These are phyloP conservation scores for Candida loeiensis DNA, from an alignment of 805 yeast species.

Conservation along the genomic window DNA sequence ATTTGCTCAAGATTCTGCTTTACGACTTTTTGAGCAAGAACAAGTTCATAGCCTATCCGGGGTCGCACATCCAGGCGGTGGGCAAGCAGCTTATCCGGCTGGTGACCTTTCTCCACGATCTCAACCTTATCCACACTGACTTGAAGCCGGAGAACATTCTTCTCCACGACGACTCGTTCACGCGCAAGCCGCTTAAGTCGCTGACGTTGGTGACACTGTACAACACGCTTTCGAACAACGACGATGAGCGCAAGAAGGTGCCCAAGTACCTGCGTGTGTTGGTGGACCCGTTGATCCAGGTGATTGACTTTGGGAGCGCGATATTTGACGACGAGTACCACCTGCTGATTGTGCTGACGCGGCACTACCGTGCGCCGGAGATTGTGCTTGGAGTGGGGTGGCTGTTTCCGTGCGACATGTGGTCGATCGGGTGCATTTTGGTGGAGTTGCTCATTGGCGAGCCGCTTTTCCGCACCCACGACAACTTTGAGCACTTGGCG, in stretches of 20 bases:
- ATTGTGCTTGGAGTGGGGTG: conserved; percentile 92
- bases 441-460: conserved; percentile 92
- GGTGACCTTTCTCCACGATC: conserved; percentile 84
- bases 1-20: conserved; percentile 75
- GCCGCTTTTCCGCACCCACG: conserved; percentile 92
- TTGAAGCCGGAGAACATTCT: conserved; percentile 93
- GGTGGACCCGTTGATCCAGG: conserved; percentile 74
- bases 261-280: conserved; percentile 48
- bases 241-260: conserved; percentile 16
- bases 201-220: conserved; percentile 34
- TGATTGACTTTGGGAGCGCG: conserved; percentile 97
- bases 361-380: conserved; percentile 97
- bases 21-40: conserved; percentile 88
- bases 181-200: conserved; percentile 33
- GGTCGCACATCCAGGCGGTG: conserved; percentile 85
- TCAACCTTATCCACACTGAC: conserved; percentile 91
- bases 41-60: conserved; percentile 86
- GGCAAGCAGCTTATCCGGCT: conserved; percentile 81
- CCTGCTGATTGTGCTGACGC: conserved; percentile 84
- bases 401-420: conserved; percentile 94
- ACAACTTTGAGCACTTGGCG: conserved; percentile 89
- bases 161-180: conserved; percentile 51
- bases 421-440: conserved; percentile 94
- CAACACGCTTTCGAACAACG: conserved; percentile 18
- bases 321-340: conserved; percentile 93